Conservation (phyloP, 345 rosid genomes). For the Salix dunnii region DNA sequence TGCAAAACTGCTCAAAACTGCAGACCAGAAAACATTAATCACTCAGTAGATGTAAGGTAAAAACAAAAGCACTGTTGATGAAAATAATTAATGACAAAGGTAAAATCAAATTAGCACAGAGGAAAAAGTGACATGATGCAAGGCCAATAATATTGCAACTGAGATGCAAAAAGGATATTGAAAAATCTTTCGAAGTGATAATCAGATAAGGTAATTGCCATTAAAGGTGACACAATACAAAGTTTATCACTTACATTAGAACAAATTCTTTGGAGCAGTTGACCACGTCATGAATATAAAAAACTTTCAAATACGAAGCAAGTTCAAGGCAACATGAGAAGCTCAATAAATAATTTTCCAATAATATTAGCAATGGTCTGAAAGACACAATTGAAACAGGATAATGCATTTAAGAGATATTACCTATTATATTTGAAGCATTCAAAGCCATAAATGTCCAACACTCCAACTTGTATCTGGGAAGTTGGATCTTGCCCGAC, state of each 20-base stretch:
- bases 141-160: background rate
- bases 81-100: background rate
- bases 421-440: constrained; percentile 91
- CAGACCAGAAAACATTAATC: constrained; percentile 20
- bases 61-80: background rate
- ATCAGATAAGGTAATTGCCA: background rate
- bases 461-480: constrained; percentile 72
- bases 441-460: constrained; percentile 98
- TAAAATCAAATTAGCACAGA: background rate
- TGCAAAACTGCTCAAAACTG: constrained; percentile 99
- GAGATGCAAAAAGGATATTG: background rate
- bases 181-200: background rate
- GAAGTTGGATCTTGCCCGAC: constrained; percentile 89
- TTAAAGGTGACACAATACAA: background rate
- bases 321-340: background rate
- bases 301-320: no score
- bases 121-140: background rate
- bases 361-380: background rate
- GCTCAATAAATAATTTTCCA: constrained; percentile 4
- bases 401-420: background rate
- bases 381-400: background rate
- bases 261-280: background rate
- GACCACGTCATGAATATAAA: background rate
- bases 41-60: background rate
- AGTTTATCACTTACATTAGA: no score